These are phyloP conservation scores for Aegle marmelos DNA, from an alignment of 345 rosid genomes.

Conservation along the genomic window DNA sequence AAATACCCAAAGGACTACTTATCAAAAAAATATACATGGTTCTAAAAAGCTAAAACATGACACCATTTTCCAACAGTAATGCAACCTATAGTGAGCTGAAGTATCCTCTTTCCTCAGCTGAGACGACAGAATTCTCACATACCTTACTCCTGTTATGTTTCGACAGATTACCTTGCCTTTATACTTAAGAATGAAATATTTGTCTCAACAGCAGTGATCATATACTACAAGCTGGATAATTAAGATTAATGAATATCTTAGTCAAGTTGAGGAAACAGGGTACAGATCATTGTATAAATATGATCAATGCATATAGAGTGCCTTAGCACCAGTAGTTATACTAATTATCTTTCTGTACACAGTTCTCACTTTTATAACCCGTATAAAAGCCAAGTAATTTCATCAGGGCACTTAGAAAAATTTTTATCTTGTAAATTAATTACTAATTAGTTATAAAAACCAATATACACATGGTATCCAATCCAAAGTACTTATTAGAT, in stretches of 20 bases:
- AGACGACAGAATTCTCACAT: not conserved
- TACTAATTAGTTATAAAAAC: conserved; percentile 24
- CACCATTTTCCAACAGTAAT: not conserved
- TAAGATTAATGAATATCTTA: conserved; percentile 2
- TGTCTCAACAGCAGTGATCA: not conserved
- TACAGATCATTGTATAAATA: too few relatives aligned
- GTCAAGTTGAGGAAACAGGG: not conserved
- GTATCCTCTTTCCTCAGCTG: not conserved
- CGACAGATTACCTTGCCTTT: conserved; percentile 1
- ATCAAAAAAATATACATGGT: not conserved
- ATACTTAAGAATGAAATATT: conserved; percentile 16
- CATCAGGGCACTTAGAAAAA: conserved; percentile 28
- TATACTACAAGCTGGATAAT: not conserved
- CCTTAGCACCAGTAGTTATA: conserved; percentile 16
- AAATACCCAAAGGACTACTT: not conserved
- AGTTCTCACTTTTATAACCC: conserved; percentile 33
- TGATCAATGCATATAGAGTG: not conserved
- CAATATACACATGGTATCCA: conserved; percentile 7
- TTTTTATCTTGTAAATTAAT: conserved; percentile 22
- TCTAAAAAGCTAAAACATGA: not conserved
- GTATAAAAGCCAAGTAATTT: conserved; percentile 39
- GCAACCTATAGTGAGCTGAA: not conserved
- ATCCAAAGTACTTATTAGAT: conserved; percentile 42
- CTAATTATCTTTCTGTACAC: conserved; percentile 11
- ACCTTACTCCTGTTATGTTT: conserved; percentile 11